These are phyloP conservation scores for Claviceps cyperi DNA, from an alignment of 2,329 filamentous ascomycete genomes.

Conservation along the genomic window DNA sequence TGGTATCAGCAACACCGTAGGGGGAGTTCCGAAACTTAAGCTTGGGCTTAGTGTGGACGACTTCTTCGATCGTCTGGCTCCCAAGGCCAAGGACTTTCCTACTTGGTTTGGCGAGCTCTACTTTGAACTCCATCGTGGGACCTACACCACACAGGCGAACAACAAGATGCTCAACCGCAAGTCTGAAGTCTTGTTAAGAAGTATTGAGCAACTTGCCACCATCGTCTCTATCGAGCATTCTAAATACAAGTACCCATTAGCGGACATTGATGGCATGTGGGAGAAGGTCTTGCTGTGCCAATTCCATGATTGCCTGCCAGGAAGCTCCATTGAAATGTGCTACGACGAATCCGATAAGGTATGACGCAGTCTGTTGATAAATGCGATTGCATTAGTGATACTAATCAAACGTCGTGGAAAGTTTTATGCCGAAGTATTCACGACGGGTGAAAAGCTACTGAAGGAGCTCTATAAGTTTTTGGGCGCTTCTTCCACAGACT, in stretches of 20 bases:
- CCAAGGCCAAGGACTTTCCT: slow-evolving; percentile 63
- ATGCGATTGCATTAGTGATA: too few relatives aligned
- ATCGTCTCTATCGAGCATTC: slow-evolving; percentile 61
- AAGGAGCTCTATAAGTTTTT: slow-evolving; percentile 55
- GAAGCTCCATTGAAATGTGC: slow-evolving; percentile 93
- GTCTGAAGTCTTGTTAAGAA: slow-evolving; percentile 70
- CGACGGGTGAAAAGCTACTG: slow-evolving; percentile 57
- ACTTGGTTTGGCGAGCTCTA: slow-evolving; percentile 98
- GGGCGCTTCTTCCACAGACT: slow-evolving; percentile 37
- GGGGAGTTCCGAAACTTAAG: slow-evolving; percentile 67
- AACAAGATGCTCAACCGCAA: slow-evolving; percentile 92
- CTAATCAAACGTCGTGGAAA: slow-evolving; percentile 18
- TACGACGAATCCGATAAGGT: slow-evolving; percentile 87
- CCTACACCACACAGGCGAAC: slow-evolving; percentile 93
- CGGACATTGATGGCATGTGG: slow-evolving; percentile 93
- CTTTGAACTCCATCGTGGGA: slow-evolving; percentile 92
- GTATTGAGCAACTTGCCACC: slow-evolving; percentile 78
- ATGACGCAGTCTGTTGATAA: slow-evolving; percentile 12
- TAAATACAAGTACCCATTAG: slow-evolving; percentile 80
- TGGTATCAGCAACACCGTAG: slow-evolving; percentile 76
- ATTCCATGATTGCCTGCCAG: slow-evolving; percentile 94
- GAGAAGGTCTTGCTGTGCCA: slow-evolving; percentile 83
- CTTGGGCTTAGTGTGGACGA: slow-evolving; percentile 85
- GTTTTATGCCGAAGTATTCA: slow-evolving; percentile 73
- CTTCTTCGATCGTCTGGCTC: slow-evolving; percentile 77